Conservation (phyloP, 164 flowering plant species). For the Saururus chinensis region DNA sequence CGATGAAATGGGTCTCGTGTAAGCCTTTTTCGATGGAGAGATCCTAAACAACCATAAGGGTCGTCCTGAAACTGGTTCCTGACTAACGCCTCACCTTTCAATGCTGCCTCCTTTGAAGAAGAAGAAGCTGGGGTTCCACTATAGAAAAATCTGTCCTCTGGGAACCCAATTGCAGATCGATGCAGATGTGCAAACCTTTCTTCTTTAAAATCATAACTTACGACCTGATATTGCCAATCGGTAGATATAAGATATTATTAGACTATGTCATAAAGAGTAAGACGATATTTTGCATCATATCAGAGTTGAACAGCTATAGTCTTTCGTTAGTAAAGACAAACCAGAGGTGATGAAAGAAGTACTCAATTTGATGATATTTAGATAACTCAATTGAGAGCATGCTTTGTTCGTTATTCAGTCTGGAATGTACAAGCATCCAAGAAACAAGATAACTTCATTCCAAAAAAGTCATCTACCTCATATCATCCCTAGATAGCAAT, state of each 20-base stretch:
- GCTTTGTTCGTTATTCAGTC: too few species aligned
- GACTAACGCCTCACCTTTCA: slow-evolving; percentile 78
- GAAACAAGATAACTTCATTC: too few species aligned
- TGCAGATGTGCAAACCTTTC: slow-evolving; percentile 74
- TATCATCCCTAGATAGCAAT: too few species aligned
- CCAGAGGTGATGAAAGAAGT: too few species aligned
- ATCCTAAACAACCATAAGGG: slow-evolving; percentile 78
- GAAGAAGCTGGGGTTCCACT: slow-evolving; percentile 68
- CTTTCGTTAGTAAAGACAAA: neutral
- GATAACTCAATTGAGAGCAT: too few species aligned
- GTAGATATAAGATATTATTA: neutral
- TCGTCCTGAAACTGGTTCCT: slow-evolving; percentile 71
- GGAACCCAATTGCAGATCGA: slow-evolving; percentile 82
- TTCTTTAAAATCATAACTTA: slow-evolving; percentile 89
- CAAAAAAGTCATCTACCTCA: too few species aligned
- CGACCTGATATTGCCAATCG: slow-evolving; percentile 23
- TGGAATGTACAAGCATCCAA: too few species aligned
- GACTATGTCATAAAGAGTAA: neutral
- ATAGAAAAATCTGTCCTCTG: slow-evolving; percentile 66
- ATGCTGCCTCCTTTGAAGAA: slow-evolving; percentile 54
- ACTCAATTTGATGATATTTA: too few species aligned
- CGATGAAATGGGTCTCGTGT: slow-evolving; percentile 91
- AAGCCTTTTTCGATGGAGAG: slow-evolving; percentile 59
- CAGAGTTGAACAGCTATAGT: neutral
- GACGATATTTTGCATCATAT: neutral